phyloP scores from a whole-genome alignment of 2,329 filamentous ascomycete species.

The Pseudogymnoascus sp. region DNA sequence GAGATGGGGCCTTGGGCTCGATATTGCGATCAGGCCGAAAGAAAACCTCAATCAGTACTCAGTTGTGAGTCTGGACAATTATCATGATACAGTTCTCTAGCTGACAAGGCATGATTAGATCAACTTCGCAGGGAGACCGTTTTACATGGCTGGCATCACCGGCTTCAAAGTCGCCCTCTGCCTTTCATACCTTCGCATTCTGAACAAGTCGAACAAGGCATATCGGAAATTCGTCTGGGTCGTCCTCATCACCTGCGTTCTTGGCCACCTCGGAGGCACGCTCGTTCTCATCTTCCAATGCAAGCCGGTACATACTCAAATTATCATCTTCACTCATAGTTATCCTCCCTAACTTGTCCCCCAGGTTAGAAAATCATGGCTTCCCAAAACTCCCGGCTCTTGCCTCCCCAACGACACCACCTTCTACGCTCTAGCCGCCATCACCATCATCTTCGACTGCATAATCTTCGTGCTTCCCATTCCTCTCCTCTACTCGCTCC shows the following conservation, averaged over 20 bases:
- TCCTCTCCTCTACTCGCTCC: slow-evolving; percentile 29
- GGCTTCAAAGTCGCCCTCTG: slow-evolving; percentile 50
- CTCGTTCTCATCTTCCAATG: slow-evolving; percentile 45
- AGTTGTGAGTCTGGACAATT: slow-evolving; percentile 20
- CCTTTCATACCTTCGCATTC: slow-evolving; percentile 45
- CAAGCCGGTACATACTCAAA: slow-evolving; percentile 37
- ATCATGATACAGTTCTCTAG: background rate
- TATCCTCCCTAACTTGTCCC: slow-evolving; percentile 38
- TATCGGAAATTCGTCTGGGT: slow-evolving; percentile 42
- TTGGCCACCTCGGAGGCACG: slow-evolving; percentile 40
- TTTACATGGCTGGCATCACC: slow-evolving; percentile 48
- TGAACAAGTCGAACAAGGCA: slow-evolving; percentile 39
- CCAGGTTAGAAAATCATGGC: slow-evolving; percentile 27
- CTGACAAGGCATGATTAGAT: slow-evolving; percentile 25
- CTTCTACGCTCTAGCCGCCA: slow-evolving; percentile 31
- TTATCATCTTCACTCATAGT: slow-evolving; percentile 42
- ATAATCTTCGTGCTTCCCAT: slow-evolving; percentile 32
- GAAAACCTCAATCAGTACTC: slow-evolving; percentile 39
- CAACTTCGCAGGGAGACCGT: slow-evolving; percentile 47
- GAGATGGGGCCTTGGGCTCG: slow-evolving; percentile 45
- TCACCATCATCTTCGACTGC: slow-evolving; percentile 32
- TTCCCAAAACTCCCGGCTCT: slow-evolving; percentile 22
- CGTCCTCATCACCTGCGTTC: slow-evolving; percentile 33
- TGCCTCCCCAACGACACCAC: slow-evolving; percentile 31
- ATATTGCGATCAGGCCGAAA: slow-evolving; percentile 37